Evolutionary conservation across 306 rosid genomes (phyloP).

Genomic region (Citrullus amarus): DNA sequence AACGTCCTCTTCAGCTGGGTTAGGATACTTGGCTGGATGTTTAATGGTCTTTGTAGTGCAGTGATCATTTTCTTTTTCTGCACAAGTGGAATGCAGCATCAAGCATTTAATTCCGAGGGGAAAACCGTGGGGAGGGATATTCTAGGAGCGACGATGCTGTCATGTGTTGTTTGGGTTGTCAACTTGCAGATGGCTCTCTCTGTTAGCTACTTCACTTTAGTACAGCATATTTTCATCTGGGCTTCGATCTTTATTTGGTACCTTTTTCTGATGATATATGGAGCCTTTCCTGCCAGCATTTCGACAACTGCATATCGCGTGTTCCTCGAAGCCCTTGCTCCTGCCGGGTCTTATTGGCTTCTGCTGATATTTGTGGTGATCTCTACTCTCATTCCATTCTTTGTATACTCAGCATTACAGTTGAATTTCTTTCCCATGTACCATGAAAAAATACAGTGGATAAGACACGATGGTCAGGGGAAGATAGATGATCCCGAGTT

Average conservation of each 20-base stretch:
- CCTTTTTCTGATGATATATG: slow-evolving; percentile 59
- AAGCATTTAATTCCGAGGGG: slow-evolving; percentile 57
- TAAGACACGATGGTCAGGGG: slow-evolving; percentile 54
- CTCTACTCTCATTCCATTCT: slow-evolving; percentile 66
- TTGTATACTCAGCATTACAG: slow-evolving; percentile 55
- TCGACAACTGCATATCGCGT: slow-evolving; percentile 55
- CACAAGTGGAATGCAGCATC: slow-evolving; percentile 51
- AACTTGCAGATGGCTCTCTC: slow-evolving; percentile 86
- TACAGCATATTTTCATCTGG: slow-evolving; percentile 81
- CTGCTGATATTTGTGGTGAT: slow-evolving; percentile 51
- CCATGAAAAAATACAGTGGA: slow-evolving; percentile 72
- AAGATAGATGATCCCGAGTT: slow-evolving; percentile 51
- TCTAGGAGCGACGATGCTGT: slow-evolving; percentile 66
- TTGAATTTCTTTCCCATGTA: slow-evolving; percentile 81
- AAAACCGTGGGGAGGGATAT: slow-evolving; percentile 69
- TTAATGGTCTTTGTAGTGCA: slow-evolving; percentile 61
- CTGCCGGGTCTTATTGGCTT: slow-evolving; percentile 60
- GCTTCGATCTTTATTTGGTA: slow-evolving; percentile 76
- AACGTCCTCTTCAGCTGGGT: slow-evolving; percentile 87
- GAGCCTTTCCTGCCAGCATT: slow-evolving; percentile 34
- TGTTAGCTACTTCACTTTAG: slow-evolving; percentile 80
- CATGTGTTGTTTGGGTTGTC: slow-evolving; percentile 86
- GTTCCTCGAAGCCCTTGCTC: slow-evolving; percentile 69
- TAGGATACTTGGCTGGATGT: slow-evolving; percentile 79
- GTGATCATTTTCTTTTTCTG: slow-evolving; percentile 75